phyloP scores from a whole-genome alignment of 1,284 basidiomycete species.

The Wallemia ichthyophaga region DNA sequence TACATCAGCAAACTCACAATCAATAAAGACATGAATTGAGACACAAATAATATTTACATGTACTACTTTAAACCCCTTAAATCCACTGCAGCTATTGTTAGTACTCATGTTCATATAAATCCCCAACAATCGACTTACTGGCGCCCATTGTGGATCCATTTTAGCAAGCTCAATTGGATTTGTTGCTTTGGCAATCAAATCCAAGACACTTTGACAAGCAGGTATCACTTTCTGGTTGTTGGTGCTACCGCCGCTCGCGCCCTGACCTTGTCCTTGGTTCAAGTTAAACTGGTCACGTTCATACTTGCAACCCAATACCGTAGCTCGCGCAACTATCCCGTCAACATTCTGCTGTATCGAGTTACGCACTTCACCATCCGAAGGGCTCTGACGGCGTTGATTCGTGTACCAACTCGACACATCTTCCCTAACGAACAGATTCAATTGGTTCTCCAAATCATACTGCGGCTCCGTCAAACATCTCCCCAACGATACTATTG shows the following conservation, averaged over 20 bases:
- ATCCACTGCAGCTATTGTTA: no score
- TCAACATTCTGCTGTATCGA: neutral
- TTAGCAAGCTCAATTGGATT: neutral
- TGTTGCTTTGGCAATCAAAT: neutral
- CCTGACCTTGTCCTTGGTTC: no score
- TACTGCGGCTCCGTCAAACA: slow-evolving; percentile 70
- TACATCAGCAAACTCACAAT: no score
- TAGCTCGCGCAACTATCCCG: neutral
- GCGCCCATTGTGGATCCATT: neutral
- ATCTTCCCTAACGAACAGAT: slow-evolving; percentile 77
- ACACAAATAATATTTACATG: no score
- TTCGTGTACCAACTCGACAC: slow-evolving; percentile 32
- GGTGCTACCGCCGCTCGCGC: no score
- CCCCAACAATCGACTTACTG: neutral
- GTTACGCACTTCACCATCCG: neutral
- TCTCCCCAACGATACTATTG: slow-evolving; percentile 69
- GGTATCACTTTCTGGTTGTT: neutral
- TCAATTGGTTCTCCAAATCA: slow-evolving; percentile 61
- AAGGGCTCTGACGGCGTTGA: slow-evolving; percentile 2
- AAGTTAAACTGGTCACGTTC: neutral
- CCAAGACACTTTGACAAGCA: neutral
- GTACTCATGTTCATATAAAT: no score
- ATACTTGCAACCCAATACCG: neutral
- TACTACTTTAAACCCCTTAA: no score
- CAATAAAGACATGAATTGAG: no score